Base-by-base conservation (phyloP, 78 protist species). In the Mantamonas sphyraenae region DNA sequence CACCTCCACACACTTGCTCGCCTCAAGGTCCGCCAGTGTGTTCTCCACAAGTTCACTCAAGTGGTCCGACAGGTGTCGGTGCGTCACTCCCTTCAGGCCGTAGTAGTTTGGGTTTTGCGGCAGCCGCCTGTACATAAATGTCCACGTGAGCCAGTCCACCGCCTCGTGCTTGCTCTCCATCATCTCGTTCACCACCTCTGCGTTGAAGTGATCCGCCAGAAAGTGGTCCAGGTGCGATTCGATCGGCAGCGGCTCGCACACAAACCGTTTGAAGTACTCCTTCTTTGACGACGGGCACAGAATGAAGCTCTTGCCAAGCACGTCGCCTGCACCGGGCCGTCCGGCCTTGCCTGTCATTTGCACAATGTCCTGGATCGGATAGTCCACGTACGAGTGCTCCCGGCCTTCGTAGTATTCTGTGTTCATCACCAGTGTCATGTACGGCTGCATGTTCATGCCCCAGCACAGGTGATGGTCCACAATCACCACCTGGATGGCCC, bases 271-370 rank as follows among this genome's bases (percentile, higher is more conserved):
- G 83, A 74, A 91, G 55, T 80, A 88, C 20, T 77, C 92, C 56
- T 87, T 86, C 78, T 89, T 83, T 35, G 90, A 56, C 33, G 82
- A 28, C 64, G 89, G 86, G 80, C 91, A 84, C 31, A 92, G 70
- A 14, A 96, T 42, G 34, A 89, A 74, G 39, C 90, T 83, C n/a
- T 62, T 45, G 50, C 75, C 86, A 4, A 28, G 1, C 24, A 28
- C 57, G 62, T 79, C 79, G n/a, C n/a, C n/a, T n/a, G n/a, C n/a
- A n/a, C n/a, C n/a, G n/a, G 77, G 82, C 17, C 80, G 50, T 19
- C 89, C 82, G 19, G 97, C 96, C 51, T 85, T 79, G 37, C 96
- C 99, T 71, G 90, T 81, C 96, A 93, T 95, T 58, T 93, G 97
- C 26, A 93, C 83, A 5, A 97, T 61, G 62, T 87, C 95, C 24